Percentiles rank a stretch among this genome's conserved stretches.
phyloP scores from a whole-genome alignment of 2,329 filamentous ascomycete species.

The Hyphodiscus sp. region DNA sequence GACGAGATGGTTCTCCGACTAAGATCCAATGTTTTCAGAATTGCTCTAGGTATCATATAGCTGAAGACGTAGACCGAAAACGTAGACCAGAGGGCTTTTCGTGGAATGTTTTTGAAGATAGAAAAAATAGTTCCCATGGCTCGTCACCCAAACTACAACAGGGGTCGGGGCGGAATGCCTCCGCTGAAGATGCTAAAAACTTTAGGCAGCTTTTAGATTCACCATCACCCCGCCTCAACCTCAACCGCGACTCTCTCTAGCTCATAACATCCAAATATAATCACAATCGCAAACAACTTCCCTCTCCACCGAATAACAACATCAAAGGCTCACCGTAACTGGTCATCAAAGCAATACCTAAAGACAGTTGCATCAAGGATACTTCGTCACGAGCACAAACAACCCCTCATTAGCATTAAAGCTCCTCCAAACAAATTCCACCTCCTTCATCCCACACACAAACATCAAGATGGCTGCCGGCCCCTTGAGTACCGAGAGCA shows the following conservation, averaged over 20 bases:
- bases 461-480: constrained; percentile 25
- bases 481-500: constrained; percentile 37
- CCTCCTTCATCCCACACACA: background rate
- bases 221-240: constrained; percentile 11
- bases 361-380: background rate
- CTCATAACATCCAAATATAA: background rate
- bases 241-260: background rate
- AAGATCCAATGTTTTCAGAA: background rate
- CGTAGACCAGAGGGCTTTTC: background rate
- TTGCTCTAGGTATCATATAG: background rate
- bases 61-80: background rate
- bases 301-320: background rate
- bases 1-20: background rate
- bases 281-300: background rate
- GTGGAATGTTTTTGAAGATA: background rate
- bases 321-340: background rate
- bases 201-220: constrained; percentile 12
- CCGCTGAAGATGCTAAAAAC: background rate
- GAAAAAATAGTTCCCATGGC: background rate
- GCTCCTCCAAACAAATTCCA: background rate
- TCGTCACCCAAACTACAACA: background rate
- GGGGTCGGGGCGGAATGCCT: background rate
- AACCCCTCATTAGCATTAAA: background rate
- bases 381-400: background rate
- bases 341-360: background rate